phyloP scores from a whole-genome alignment of 2,329 filamentous ascomycete species.

The Colletotrichum scovillei region DNA sequence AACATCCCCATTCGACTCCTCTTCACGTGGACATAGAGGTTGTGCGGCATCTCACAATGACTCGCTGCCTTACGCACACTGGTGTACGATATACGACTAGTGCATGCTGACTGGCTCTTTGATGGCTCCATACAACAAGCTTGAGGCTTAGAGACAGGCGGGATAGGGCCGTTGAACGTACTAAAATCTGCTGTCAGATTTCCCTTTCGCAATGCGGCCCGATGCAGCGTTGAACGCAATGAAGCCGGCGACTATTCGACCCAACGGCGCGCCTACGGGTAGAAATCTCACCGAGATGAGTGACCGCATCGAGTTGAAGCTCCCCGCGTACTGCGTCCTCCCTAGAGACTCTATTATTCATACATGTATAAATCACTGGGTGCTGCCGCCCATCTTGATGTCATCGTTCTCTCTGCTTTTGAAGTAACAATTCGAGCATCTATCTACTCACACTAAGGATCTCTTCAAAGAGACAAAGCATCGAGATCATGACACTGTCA shows the following conservation, averaged over 20 bases:
- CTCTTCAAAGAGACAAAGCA: too few relatives aligned
- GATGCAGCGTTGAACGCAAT: background rate
- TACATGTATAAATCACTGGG: background rate
- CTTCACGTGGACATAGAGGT: background rate
- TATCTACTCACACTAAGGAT: background rate
- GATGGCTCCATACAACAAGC: background rate
- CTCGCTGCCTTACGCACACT: background rate
- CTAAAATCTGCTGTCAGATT: slow-evolving; percentile 32
- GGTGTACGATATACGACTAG: background rate
- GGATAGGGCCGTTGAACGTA: background rate
- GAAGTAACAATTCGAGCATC: too few relatives aligned
- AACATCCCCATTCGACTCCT: background rate
- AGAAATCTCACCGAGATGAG: background rate
- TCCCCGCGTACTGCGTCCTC: background rate
- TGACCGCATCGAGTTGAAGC: background rate
- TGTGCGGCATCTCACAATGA: background rate
- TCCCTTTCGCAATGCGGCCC: too few relatives aligned
- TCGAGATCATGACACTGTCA: slow-evolving; percentile 16
- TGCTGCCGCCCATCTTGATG: background rate
- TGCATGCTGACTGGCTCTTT: background rate
- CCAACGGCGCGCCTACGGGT: background rate
- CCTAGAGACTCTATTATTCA: background rate
- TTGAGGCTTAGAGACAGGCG: background rate
- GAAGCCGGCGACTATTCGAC: background rate
- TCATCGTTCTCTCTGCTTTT: too few relatives aligned